Evolutionary conservation across 1,139 yeast genomes (phyloP).

Genomic region (Suhomyces wounanorum): DNA sequence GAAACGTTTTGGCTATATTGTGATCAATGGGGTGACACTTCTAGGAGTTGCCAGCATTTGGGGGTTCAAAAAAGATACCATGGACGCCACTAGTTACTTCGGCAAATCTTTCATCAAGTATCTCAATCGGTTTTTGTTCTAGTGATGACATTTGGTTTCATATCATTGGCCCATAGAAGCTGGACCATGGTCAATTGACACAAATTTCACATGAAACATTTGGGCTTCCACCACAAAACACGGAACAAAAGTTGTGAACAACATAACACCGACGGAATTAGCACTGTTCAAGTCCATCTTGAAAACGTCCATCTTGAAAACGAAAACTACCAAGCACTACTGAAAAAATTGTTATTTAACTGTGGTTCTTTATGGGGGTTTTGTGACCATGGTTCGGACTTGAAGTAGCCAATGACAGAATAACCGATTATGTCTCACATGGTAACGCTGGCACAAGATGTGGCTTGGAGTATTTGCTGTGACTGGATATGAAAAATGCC

Average conservation of each 20-base stretch:
- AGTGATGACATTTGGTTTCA: not conserved
- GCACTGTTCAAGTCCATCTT: not conserved
- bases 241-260: not conserved
- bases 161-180: not conserved
- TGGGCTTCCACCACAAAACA: not conserved
- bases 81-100: constrained; percentile 30
- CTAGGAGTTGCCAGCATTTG: constrained; percentile 30
- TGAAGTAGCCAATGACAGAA: not conserved
- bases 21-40: constrained; percentile 27
- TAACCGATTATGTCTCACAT: constrained; percentile 1
- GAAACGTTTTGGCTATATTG: constrained; percentile 38
- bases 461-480: not conserved
- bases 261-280: not conserved
- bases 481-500: not conserved
- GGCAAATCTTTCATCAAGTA: constrained; percentile 33
- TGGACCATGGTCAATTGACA: not conserved
- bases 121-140: constrained; percentile 18
- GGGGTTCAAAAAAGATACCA: constrained; percentile 21
- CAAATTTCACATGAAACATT: not conserved
- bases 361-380: not conserved
- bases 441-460: not conserved
- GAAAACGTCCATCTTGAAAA: not conserved
- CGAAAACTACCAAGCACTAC: not conserved
- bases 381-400: not conserved
- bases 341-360: not conserved